phyloP scores from a whole-genome alignment of 2,329 filamentous ascomycete genomes.

The Tolypocladium cylindrosporum region DNA sequence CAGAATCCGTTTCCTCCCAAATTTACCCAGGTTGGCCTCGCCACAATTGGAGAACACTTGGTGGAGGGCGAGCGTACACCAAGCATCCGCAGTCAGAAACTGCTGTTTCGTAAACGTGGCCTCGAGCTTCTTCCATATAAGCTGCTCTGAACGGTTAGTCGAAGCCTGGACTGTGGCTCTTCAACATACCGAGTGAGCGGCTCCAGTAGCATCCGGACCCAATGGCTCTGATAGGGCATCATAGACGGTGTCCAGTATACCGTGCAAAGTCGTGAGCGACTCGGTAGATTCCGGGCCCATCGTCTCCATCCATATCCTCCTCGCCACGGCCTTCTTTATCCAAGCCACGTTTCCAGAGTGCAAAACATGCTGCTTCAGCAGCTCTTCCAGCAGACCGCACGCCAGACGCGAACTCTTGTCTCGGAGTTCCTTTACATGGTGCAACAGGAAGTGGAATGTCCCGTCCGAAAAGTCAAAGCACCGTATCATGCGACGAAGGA shows the following conservation, averaged over 20 bases:
- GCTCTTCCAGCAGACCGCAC: constrained; percentile 46
- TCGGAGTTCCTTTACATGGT: constrained; percentile 58
- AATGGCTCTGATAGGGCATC: constrained; percentile 37
- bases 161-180: too few relatives aligned
- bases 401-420: constrained; percentile 39
- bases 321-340: constrained; percentile 61
- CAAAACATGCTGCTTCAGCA: constrained; percentile 50
- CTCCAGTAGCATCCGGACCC: constrained; percentile 50
- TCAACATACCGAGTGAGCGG: constrained; percentile 52
- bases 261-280: constrained; percentile 13
- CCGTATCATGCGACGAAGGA: constrained; percentile 52
- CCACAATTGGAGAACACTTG: constrained; percentile 56
- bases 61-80: constrained; percentile 64
- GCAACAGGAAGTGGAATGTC: constrained; percentile 56
- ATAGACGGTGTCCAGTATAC: constrained; percentile 24
- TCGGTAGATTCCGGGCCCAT: constrained; percentile 25
- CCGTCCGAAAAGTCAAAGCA: constrained; percentile 48
- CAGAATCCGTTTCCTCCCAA: constrained; percentile 62
- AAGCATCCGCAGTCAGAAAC: constrained; percentile 48
- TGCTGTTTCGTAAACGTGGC: constrained; percentile 40
- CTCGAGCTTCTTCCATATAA: constrained; percentile 77
- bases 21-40: constrained; percentile 55
- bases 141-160: constrained; percentile 29
- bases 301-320: constrained; percentile 56
- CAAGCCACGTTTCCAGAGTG: constrained; percentile 40